Evolutionary conservation across 805 yeast genomes (phyloP).

Genomic region (Clavispora asparagi): DNA sequence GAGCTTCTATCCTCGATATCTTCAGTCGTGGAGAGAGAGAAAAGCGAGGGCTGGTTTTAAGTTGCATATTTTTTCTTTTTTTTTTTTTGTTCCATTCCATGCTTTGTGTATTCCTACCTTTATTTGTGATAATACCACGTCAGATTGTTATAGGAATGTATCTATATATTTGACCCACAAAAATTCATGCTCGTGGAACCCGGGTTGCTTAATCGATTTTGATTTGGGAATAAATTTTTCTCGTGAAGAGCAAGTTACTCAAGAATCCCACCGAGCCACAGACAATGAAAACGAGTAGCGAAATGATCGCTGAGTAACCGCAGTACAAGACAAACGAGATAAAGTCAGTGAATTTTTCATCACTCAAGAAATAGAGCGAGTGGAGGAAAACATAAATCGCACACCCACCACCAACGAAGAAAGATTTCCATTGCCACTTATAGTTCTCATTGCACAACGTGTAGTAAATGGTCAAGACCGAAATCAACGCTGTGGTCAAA

Average conservation of each 20-base stretch:
- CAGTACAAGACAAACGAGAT: constrained; percentile 73
- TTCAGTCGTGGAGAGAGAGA: constrained; percentile 28
- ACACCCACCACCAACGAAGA: constrained; percentile 85
- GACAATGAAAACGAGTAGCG: constrained; percentile 66
- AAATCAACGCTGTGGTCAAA: constrained; percentile 72
- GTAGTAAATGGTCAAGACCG: constrained; percentile 76
- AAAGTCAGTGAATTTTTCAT: constrained; percentile 60
- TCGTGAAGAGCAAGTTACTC: constrained; percentile 66
- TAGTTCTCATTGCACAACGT: constrained; percentile 87
- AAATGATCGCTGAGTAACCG: constrained; percentile 75
- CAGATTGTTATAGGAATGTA: neutral
- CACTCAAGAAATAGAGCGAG: constrained; percentile 62
- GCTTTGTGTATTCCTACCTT: neutral
- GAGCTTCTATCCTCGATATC: constrained; percentile 14
- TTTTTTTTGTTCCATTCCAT: neutral
- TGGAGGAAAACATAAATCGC: constrained; percentile 80
- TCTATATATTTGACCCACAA: constrained; percentile 1
- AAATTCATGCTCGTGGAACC: neutral
- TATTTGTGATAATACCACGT: neutral
- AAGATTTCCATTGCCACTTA: constrained; percentile 96
- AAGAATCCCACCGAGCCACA: constrained; percentile 88
- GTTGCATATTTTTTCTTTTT: neutral
- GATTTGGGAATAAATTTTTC: constrained; percentile 76
- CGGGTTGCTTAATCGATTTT: constrained; percentile 58
- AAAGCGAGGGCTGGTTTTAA: constrained; percentile 32